Evolutionary conservation across 768 basidiomycete species (phyloP).

Genomic region (Boletus subparvulus): DNA sequence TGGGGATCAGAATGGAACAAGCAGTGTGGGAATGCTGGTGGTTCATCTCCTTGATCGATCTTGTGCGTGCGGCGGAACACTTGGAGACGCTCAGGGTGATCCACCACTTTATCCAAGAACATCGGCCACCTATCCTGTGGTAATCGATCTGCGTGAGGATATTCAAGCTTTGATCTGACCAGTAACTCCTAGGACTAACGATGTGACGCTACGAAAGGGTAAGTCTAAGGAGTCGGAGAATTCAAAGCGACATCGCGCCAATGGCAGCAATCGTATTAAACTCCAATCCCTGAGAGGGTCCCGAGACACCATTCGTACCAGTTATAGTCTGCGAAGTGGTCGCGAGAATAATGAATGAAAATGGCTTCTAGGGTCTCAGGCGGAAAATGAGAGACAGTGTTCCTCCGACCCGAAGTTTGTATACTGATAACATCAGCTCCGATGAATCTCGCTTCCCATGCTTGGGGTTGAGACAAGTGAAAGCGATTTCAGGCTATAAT

Average conservation of each 20-base stretch:
- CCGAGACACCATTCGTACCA: not conserved
- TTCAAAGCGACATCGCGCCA: conserved; percentile 36
- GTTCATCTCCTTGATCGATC: no score
- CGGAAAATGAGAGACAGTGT: conserved; percentile 2
- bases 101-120: not conserved
- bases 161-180: conserved; percentile 32
- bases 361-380: conserved; percentile 1
- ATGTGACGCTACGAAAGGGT: conserved; percentile 29
- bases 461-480: not conserved
- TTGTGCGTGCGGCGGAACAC: no score
- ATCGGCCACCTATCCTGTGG: not conserved
- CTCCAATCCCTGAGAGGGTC: no score
- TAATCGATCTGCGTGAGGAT: no score
- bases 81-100: not conserved
- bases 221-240: conserved; percentile 38
- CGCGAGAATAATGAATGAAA: not conserved
- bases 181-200: conserved; percentile 41
- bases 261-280: not conserved
- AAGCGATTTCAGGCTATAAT: no score
- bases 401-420: not conserved
- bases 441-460: no score
- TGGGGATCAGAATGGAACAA: no score
- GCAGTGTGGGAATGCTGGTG: no score
- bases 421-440: no score
- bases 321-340: not conserved